These are phyloP conservation scores for Waltergamsia citrina DNA, from an alignment of 2,329 filamentous ascomycete species.

Conservation along the genomic window DNA sequence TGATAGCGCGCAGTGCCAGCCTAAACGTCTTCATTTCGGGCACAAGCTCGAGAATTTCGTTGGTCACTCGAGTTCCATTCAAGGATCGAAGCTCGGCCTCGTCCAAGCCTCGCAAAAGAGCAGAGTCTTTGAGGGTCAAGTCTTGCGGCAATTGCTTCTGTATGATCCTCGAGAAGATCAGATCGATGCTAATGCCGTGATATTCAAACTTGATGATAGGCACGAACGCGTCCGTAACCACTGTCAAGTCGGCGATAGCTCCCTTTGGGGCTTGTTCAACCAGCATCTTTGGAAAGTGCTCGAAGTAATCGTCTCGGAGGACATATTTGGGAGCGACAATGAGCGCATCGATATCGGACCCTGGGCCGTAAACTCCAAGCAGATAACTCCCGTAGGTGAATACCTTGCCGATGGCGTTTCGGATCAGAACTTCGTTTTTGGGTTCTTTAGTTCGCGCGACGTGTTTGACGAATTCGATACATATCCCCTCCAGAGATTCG, in stretches of 20 bases:
- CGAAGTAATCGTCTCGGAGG: slow-evolving; percentile 82
- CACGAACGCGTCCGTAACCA: slow-evolving; percentile 84
- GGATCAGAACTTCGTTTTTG: slow-evolving; percentile 66
- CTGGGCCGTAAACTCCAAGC: slow-evolving; percentile 86
- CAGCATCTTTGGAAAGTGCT: slow-evolving; percentile 74
- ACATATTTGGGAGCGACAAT: slow-evolving; percentile 89
- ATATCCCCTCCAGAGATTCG: slow-evolving; percentile 65
- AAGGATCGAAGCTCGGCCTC: slow-evolving; percentile 81
- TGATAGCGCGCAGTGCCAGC: slow-evolving; percentile 81
- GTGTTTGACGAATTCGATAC: slow-evolving; percentile 76
- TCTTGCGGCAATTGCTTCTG: slow-evolving; percentile 60
- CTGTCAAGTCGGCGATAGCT: slow-evolving; percentile 76
- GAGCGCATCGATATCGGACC: slow-evolving; percentile 96
- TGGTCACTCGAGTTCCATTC: slow-evolving; percentile 89
- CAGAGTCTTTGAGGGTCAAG: slow-evolving; percentile 70
- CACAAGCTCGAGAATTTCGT: slow-evolving; percentile 82
- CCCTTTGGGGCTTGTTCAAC: slow-evolving; percentile 65
- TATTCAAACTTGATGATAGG: slow-evolving; percentile 97
- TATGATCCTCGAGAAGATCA: slow-evolving; percentile 75
- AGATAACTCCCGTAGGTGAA: slow-evolving; percentile 96
- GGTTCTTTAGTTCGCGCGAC: slow-evolving; percentile 66
- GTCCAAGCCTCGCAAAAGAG: slow-evolving; percentile 74
- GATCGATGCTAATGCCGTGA: slow-evolving; percentile 83
- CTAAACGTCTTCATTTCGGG: slow-evolving; percentile 87
- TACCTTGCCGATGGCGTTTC: slow-evolving; percentile 81